Conservation (phyloP, 257 asterid genomes). For the Nicotiana otophora region DNA sequence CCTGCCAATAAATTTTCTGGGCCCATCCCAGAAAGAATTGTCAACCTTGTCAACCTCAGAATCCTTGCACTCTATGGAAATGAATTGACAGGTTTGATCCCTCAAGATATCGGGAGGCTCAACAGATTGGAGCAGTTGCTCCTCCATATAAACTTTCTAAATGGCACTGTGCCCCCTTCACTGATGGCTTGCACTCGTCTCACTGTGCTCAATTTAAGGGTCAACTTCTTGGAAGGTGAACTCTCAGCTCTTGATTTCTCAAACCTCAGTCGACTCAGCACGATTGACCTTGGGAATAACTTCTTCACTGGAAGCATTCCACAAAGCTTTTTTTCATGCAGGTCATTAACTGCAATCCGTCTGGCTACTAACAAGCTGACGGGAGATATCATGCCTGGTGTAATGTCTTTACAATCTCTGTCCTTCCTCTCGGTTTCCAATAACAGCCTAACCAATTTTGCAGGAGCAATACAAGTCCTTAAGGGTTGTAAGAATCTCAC, state of each 20-base stretch:
- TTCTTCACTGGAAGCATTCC: slow-evolving; percentile 62
- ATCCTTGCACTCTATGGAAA: slow-evolving; percentile 59
- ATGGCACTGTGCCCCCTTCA: slow-evolving; percentile 68
- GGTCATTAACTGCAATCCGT: slow-evolving; percentile 66
- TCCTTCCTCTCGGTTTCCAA: slow-evolving; percentile 83
- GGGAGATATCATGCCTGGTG: slow-evolving; percentile 61
- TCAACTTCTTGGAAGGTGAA: slow-evolving; percentile 67
- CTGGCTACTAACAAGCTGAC: slow-evolving; percentile 56
- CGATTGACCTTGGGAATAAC: slow-evolving; percentile 80
- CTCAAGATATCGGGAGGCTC: slow-evolving; percentile 61
- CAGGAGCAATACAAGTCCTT: slow-evolving; percentile 59
- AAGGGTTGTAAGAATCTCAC: slow-evolving; percentile 67
- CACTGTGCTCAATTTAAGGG: slow-evolving; percentile 56
- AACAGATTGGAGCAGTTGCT: slow-evolving; percentile 51
- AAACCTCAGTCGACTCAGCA: slow-evolving; percentile 39
- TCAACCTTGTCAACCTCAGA: slow-evolving; percentile 51
- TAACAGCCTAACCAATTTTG: slow-evolving; percentile 63
- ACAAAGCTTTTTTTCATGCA: slow-evolving; percentile 63
- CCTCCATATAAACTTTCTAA: slow-evolving; percentile 69
- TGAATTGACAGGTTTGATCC: slow-evolving; percentile 52
- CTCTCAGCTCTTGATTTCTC: slow-evolving; percentile 75
- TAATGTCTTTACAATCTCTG: slow-evolving; percentile 52
- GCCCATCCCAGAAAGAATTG: slow-evolving; percentile 34
- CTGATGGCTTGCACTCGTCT: slow-evolving; percentile 65
- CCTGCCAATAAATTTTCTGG: slow-evolving; percentile 74